phyloP scores from a whole-genome alignment of 2,329 filamentous ascomycete genomes.

The Phialocephala subalpina region DNA sequence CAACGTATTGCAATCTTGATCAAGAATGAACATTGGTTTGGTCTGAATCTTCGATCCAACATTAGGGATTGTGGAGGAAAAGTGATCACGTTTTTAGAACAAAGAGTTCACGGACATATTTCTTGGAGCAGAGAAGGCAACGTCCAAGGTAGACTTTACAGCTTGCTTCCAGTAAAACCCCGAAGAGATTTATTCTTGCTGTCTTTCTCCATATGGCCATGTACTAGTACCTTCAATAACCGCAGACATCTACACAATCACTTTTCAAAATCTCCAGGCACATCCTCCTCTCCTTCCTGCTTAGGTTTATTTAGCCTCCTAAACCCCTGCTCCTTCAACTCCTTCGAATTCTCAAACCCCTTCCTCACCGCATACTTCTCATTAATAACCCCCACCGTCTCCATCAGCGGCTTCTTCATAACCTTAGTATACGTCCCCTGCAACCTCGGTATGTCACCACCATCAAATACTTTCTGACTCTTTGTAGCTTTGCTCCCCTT shows the following conservation, averaged over 20 bases:
- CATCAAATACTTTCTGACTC: conserved; percentile 58
- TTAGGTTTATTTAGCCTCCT: conserved; percentile 34
- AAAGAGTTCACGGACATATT: background rate
- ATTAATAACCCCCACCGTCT: conserved; percentile 63
- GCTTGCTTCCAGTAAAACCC: no score
- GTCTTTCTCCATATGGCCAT: no score
- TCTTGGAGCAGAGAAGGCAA: background rate
- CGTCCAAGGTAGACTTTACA: background rate
- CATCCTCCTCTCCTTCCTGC: conserved; percentile 8
- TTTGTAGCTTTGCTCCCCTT: conserved; percentile 44
- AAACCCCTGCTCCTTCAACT: conserved; percentile 47
- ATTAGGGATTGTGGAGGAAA: no score
- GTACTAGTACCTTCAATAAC: no score
- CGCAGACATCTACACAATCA: background rate
- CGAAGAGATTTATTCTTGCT: no score
- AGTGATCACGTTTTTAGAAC: background rate
- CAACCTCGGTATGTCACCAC: conserved; percentile 58
- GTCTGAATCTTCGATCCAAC: no score
- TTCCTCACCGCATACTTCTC: conserved; percentile 68
- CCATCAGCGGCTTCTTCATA: conserved; percentile 57
- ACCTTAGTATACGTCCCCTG: conserved; percentile 64
- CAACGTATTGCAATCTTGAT: no score
- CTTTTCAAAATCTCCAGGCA: conserved; percentile 42
- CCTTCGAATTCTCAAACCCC: conserved; percentile 62
- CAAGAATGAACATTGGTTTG: no score